Conservation (phyloP, 2,329 filamentous ascomycete genomes). For the Hymenoscyphus fructigenus region DNA sequence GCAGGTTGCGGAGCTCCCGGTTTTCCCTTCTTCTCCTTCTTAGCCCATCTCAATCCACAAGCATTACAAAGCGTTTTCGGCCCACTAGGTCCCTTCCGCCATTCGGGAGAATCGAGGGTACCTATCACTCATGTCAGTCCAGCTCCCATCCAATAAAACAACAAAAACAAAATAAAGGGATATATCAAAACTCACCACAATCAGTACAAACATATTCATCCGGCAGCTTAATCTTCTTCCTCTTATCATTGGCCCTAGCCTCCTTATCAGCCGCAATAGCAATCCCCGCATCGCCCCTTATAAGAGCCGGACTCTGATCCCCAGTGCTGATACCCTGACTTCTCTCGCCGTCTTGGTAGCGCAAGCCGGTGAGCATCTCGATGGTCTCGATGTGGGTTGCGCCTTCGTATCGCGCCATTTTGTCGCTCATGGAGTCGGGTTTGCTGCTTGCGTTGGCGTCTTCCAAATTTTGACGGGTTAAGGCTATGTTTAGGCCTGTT, state of each 20-base stretch:
- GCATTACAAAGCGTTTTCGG: slow-evolving; percentile 96
- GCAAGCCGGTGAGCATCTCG: slow-evolving; percentile 86
- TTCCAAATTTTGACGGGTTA: slow-evolving; percentile 80
- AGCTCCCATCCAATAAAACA: background rate
- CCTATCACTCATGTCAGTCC: slow-evolving; percentile 41
- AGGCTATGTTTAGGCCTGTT: slow-evolving; percentile 58
- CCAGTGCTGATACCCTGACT: slow-evolving; percentile 87
- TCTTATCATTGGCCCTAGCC: slow-evolving; percentile 70
- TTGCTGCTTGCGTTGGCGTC: slow-evolving; percentile 64
- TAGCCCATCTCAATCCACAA: slow-evolving; percentile 74
- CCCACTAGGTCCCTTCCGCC: slow-evolving; percentile 89
- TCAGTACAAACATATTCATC: slow-evolving; percentile 96
- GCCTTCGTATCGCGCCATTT: slow-evolving; percentile 80
- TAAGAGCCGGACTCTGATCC: slow-evolving; percentile 74
- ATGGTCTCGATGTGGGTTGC: slow-evolving; percentile 80
- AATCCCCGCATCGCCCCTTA: slow-evolving; percentile 84
- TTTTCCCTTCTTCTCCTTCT: slow-evolving; percentile 76
- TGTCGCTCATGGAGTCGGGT: slow-evolving; percentile 77
- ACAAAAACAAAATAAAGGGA: background rate
- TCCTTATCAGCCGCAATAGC: slow-evolving; percentile 81
- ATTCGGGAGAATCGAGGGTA: slow-evolving; percentile 90
- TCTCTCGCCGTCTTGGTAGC: slow-evolving; percentile 85
- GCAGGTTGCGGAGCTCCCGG: background rate
- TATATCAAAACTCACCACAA: slow-evolving; percentile 62
- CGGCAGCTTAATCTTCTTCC: slow-evolving; percentile 77